Conservation (phyloP, 176 grass and related monocot species). For the Paspalum vaginatum region DNA sequence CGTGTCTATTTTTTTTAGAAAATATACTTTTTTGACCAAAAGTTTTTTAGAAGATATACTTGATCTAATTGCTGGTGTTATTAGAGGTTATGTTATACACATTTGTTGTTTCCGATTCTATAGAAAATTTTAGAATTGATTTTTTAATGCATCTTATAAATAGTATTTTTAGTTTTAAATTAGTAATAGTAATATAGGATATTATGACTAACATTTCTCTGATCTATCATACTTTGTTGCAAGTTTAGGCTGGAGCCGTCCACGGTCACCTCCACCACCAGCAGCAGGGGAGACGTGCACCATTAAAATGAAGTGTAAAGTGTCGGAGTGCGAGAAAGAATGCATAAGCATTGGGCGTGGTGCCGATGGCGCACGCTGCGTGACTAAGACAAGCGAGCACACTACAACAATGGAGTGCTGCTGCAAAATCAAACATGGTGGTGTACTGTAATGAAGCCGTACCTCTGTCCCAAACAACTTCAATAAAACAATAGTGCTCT, state of each 20-base stretch:
- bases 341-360: neutral
- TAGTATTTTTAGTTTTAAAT: no score
- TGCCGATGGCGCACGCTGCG: neutral
- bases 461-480: neutral
- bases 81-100: no score
- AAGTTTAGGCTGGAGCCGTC: neutral
- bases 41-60: no score
- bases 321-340: neutral
- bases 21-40: no score
- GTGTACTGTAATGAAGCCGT: neutral
- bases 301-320: no score
- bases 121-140: no score
- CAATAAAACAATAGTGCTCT: neutral
- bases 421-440: neutral
- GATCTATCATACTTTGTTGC: neutral
- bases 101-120: no score
- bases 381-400: neutral
- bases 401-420: neutral
- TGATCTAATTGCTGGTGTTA: no score
- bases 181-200: no score
- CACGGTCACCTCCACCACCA: neutral
- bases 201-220: neutral
- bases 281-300: no score
- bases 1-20: no score
- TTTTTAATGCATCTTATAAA: no score